phyloP scores from a whole-genome alignment of 2,329 filamentous ascomycete species.

The Botrytis fabae region DNA sequence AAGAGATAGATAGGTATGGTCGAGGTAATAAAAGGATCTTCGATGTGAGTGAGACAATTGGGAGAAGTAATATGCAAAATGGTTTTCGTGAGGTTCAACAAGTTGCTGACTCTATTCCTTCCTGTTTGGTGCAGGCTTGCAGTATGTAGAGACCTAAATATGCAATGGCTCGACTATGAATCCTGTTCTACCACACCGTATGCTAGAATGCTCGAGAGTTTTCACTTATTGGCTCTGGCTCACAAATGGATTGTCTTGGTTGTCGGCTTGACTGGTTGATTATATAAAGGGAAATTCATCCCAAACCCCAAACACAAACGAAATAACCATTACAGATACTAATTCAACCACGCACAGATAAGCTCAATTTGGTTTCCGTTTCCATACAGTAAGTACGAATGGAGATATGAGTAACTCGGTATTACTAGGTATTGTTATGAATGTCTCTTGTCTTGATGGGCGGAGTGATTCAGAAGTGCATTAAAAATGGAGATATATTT shows the following conservation, averaged over 20 bases:
- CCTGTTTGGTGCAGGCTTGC: slow-evolving; percentile 14
- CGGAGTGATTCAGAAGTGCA: slow-evolving; percentile 9
- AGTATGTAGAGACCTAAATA: slow-evolving; percentile 6
- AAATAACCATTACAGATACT: not conserved
- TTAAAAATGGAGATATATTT: slow-evolving; percentile 8
- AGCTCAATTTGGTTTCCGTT: not conserved
- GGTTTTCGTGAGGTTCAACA: slow-evolving; percentile 9
- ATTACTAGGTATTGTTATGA: not conserved
- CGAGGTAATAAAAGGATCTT: not conserved
- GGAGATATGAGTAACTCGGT: not conserved
- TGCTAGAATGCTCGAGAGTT: not conserved
- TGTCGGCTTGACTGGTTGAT: not conserved
- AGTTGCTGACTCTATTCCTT: slow-evolving; percentile 15
- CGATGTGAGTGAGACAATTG: not conserved
- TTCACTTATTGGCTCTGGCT: slow-evolving; percentile 1
- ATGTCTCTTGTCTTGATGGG: not conserved
- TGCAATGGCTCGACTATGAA: slow-evolving; percentile 13
- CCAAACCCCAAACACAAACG: not conserved
- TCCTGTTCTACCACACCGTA: slow-evolving; percentile 12
- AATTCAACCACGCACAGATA: not conserved
- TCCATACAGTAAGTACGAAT: not conserved
- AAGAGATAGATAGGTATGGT: not conserved
- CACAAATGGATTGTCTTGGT: not conserved
- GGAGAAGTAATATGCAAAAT: not conserved
- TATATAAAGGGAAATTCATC: not conserved